phyloP scores from a whole-genome alignment of 805 yeast species.

The Nakazawaea wickerhamii region DNA sequence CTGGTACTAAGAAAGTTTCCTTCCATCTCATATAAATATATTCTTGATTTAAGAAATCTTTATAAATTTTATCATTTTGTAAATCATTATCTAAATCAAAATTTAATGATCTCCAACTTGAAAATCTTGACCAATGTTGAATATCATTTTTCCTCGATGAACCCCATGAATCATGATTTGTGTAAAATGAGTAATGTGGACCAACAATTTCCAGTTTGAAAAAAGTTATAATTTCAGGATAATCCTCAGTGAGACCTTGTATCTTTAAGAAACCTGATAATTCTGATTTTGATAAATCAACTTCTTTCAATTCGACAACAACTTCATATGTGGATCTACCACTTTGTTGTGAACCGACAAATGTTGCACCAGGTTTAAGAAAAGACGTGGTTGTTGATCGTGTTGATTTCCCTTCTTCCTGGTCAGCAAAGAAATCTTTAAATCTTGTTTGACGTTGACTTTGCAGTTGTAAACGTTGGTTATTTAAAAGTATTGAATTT shows the following conservation, averaged over 20 bases:
- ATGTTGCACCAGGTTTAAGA: constrained; percentile 56
- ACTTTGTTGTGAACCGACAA: constrained; percentile 66
- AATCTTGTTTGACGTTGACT: neutral
- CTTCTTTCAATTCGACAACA: constrained; percentile 59
- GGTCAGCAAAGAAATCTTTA: constrained; percentile 10
- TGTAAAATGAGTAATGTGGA: constrained; percentile 50
- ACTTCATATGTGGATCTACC: constrained; percentile 63
- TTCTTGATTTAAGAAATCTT: constrained; percentile 30
- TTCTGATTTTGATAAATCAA: constrained; percentile 51
- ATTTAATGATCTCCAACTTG: constrained; percentile 29
- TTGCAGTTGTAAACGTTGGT: neutral
- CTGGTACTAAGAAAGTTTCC: constrained; percentile 82
- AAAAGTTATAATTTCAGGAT: constrained; percentile 64
- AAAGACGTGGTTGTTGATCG: constrained; percentile 29
- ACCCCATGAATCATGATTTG: constrained; percentile 52
- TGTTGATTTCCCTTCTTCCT: neutral
- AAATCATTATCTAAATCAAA: constrained; percentile 26
- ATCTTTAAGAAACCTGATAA: constrained; percentile 61
- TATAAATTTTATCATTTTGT: constrained; percentile 21
- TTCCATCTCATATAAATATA: constrained; percentile 91
- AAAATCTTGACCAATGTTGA: constrained; percentile 59
- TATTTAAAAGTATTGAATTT: neutral
- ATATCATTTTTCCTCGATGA: constrained; percentile 45
- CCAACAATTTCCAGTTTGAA: constrained; percentile 70
- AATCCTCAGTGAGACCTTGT: constrained; percentile 55